Conservation (phyloP, 306 rosid species). For the Cucumis cinereus region DNA sequence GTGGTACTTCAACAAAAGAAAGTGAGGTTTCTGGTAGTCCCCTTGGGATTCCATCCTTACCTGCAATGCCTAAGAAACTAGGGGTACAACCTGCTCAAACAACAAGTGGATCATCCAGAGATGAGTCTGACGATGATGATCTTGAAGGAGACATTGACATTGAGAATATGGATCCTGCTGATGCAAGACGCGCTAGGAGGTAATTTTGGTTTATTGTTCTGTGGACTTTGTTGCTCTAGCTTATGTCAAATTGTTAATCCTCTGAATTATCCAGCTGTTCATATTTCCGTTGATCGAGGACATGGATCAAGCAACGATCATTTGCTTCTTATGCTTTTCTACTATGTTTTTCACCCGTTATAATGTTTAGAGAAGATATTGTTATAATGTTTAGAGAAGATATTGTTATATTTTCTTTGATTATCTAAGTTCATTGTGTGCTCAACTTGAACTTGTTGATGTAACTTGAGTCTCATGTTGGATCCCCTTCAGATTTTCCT, state of each 20-base stretch:
- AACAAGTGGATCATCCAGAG: conserved; percentile 48
- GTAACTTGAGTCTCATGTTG: background rate
- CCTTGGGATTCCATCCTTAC: conserved; percentile 24
- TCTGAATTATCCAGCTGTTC: background rate
- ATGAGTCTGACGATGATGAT: conserved; percentile 48
- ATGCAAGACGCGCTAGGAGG: conserved; percentile 51
- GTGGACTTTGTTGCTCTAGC: background rate
- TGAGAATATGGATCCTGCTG: conserved; percentile 37
- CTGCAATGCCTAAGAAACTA: conserved; percentile 22
- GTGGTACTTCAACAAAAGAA: conserved; percentile 15
- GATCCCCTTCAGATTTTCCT: background rate
- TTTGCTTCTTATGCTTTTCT: background rate
- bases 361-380: background rate
- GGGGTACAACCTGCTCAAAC: conserved; percentile 24
- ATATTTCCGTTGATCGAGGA: background rate
- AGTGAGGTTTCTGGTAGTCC: conserved; percentile 24
- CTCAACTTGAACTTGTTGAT: background rate
- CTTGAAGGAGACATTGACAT: conserved; percentile 40
- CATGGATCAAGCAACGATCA: background rate
- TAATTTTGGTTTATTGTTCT: conserved; percentile 7
- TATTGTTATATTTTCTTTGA: background rate
- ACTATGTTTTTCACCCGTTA: background rate
- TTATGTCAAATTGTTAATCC: background rate
- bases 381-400: background rate
- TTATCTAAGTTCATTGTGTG: background rate